Evolutionary conservation across 2,329 filamentous ascomycete genomes (phyloP), one percentile per base, ranked within the genome.

Genomic region (Malbranchea zuffiana): DNA sequence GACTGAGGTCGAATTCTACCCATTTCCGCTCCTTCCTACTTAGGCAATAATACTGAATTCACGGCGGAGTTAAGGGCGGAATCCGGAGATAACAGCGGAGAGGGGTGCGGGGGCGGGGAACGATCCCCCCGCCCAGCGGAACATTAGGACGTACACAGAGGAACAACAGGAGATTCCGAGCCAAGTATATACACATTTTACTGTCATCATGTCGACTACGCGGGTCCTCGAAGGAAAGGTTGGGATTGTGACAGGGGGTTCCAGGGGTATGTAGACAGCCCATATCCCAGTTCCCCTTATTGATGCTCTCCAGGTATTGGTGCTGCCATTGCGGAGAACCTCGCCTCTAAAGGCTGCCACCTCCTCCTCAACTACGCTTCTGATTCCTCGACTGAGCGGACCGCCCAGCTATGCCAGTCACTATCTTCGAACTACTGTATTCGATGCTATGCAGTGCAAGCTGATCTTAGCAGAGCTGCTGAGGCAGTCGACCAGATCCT

Each of bases 201-300:
- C n/a, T n/a, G n/a, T n/a, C n/a, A n/a, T n/a, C n/a, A n/a, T n/a
- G n/a, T n/a, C n/a, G n/a, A n/a, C n/a, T n/a, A n/a, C 30, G 16
- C 30, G 29, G 13, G 23, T 35, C 6, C 20, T 80, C n/a, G 75
- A 83, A 53, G 81, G 81, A 48, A 86, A 86, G 58, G 67, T 87
- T 35, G 83, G 74, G 36, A 78, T 92, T 47, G 69, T 90, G 31
- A 90, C 84, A 1, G 84, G 84, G 39, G 80, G 77, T 42, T 85
- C 82, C 40, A 67, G 84, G 67, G 82, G 82, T 83, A 67, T 44
- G 50, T 32, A 37, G 5, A 25, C 21, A 11, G 21, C n/a, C n/a
- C n/a, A 11, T 24, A 35, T 10, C 30, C 34, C 32, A 19, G 40
- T 31, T 34, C 23, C 10, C 34, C n/a, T 19, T 28, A 37, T 37